These are phyloP conservation scores for Fusarium papillatum DNA, from an alignment of 2,329 filamentous ascomycete genomes.

Conservation along the genomic window DNA sequence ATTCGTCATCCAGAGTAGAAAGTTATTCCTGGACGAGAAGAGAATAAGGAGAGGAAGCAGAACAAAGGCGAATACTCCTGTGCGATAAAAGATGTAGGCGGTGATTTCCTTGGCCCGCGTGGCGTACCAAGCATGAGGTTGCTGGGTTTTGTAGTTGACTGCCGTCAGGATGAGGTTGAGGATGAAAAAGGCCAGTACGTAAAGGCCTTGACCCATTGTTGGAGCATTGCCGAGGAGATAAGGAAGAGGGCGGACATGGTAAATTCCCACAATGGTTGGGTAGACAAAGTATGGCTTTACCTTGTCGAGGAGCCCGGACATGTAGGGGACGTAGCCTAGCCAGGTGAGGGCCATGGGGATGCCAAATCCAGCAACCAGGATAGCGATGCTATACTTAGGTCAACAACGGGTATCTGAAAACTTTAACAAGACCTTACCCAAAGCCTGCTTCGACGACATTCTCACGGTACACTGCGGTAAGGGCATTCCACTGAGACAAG, in stretches of 20 bases:
- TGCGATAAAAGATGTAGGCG: constrained; percentile 2
- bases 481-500: neutral
- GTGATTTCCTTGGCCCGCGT: neutral
- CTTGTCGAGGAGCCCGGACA: neutral
- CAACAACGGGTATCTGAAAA: too few relatives aligned
- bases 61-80: constrained; percentile 53
- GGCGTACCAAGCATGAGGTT: constrained; percentile 45
- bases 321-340: neutral
- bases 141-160: constrained; percentile 41
- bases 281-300: constrained; percentile 39
- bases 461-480: neutral
- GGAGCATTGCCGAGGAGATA: constrained; percentile 44
- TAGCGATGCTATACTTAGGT: too few relatives aligned
- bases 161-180: constrained; percentile 52
- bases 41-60: constrained; percentile 56
- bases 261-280: constrained; percentile 27
- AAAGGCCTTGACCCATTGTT: constrained; percentile 56
- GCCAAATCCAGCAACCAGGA: neutral
- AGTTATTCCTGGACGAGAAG: constrained; percentile 59
- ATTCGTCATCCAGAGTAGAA: constrained; percentile 60
- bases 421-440: too few relatives aligned
- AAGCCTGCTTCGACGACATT: neutral
- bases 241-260: constrained; percentile 28
- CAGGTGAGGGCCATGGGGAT: neutral
- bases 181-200: constrained; percentile 52